Percentiles rank a stretch among this genome's conserved stretches.
Conservation (phyloP, 176 grass and related monocot genomes). For the Phragmites australis region DNA sequence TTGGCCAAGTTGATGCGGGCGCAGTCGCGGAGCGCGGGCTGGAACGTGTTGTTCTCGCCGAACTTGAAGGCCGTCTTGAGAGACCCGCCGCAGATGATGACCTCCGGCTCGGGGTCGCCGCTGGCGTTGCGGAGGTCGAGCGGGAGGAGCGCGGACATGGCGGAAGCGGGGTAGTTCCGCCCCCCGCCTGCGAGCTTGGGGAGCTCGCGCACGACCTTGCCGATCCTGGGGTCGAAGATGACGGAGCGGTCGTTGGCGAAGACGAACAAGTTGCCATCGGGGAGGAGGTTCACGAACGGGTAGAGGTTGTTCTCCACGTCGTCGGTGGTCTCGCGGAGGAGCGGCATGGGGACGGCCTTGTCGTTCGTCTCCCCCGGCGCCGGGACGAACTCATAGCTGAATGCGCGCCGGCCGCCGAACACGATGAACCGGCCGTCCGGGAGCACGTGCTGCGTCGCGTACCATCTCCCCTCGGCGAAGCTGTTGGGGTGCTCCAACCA, state of each 20-base stretch:
- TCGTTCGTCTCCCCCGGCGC: conserved; percentile 43
- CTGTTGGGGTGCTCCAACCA: conserved; percentile 49
- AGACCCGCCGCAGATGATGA: conserved; percentile 76
- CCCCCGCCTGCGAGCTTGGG: conserved; percentile 59
- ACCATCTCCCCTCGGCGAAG: conserved; percentile 63
- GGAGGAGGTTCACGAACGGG: conserved; percentile 87
- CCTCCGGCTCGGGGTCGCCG: conserved; percentile 49
- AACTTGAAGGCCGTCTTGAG: conserved; percentile 53
- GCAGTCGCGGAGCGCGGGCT: conserved; percentile 57
- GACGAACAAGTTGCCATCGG: conserved; percentile 79
- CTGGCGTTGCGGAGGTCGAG: conserved; percentile 54
- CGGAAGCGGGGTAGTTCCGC: conserved; percentile 77
- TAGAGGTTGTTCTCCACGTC: conserved; percentile 94
- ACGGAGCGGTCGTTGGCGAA: conserved; percentile 88
- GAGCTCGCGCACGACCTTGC: conserved; percentile 61
- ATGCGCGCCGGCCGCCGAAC: conserved; percentile 72
- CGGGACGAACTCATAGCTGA: conserved; percentile 72
- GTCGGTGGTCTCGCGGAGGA: conserved; percentile 71
- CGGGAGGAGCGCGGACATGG: conserved; percentile 78
- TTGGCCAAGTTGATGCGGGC: conserved; percentile 52
- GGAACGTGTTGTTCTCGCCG: conserved; percentile 51
- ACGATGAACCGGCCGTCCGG: conserved; percentile 65
- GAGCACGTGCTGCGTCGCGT: conserved; percentile 58
- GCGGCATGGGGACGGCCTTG: conserved; percentile 28
- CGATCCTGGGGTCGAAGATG: conserved; percentile 54